These are phyloP conservation scores for Globisporangium barbulae DNA, from an alignment of 352 stramenopile species.

Conservation along the genomic window DNA sequence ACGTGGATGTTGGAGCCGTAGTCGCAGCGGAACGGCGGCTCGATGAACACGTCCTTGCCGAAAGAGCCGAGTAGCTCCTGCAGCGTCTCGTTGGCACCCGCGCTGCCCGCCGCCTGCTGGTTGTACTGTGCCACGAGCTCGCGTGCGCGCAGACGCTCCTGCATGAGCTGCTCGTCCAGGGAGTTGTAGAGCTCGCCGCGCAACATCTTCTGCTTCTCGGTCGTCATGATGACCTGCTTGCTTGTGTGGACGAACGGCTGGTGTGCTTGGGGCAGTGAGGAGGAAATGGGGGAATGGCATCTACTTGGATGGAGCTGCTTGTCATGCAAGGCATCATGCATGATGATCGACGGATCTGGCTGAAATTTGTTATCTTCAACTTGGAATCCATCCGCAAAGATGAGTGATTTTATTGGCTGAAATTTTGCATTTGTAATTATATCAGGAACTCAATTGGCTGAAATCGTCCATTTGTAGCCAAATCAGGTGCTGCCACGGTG, in stretches of 20 bases:
- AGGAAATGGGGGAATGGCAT: no score
- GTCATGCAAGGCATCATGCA: no score
- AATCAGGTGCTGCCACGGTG: no score
- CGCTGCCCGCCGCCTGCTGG: conserved; percentile 25
- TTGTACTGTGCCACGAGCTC: conserved; percentile 45
- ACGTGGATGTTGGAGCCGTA: conserved; percentile 85
- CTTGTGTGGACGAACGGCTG: neutral
- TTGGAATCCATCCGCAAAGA: no score
- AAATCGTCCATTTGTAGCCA: no score
- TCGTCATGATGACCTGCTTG: conserved; percentile 19
- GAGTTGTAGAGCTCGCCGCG: conserved; percentile 52
- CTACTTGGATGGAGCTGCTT: neutral
- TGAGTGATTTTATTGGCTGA: no score
- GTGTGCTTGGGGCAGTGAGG: neutral
- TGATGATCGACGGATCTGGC: no score
- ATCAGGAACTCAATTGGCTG: no score
- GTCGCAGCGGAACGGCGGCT: conserved; percentile 87
- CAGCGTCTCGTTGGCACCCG: conserved; percentile 26
- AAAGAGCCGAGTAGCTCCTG: conserved; percentile 40
- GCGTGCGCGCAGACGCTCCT: conserved; percentile 32
- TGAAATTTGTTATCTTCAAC: no score
- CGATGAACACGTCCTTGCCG: conserved; percentile 48
- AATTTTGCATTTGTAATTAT: no score
- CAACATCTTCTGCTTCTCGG: conserved; percentile 63
- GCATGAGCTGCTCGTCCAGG: conserved; percentile 33